These are phyloP conservation scores for Beverwykella pulmonaria DNA, from an alignment of 495 filamentous ascomycete genomes.

Conservation along the genomic window DNA sequence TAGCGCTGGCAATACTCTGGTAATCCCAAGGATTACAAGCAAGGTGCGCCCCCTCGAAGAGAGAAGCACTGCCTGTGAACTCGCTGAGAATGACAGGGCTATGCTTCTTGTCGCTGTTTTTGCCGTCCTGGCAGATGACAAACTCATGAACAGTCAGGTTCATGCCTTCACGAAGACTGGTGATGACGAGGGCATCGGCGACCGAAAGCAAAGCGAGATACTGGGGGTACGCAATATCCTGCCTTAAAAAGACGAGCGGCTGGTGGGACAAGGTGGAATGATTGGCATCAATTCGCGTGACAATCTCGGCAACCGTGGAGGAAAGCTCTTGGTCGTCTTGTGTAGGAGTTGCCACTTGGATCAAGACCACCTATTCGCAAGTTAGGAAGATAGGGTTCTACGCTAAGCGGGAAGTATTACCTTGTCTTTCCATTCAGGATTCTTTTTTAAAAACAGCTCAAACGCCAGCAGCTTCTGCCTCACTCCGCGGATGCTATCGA, in stretches of 20 bases:
- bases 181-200: constrained; percentile 89
- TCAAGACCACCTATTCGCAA: constrained; percentile 66
- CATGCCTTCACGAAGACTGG: constrained; percentile 92
- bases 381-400: neutral
- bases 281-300: constrained; percentile 85
- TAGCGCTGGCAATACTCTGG: constrained; percentile 77
- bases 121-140: constrained; percentile 90
- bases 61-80: constrained; percentile 85
- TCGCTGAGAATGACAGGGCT: constrained; percentile 89
- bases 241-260: constrained; percentile 90
- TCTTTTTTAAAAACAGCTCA: constrained; percentile 89
- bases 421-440: constrained; percentile 84
- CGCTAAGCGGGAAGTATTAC: constrained; percentile 41
- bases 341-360: constrained; percentile 89
- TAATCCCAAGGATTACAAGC: constrained; percentile 95
- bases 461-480: constrained; percentile 89
- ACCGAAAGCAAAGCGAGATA: constrained; percentile 86
- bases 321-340: constrained; percentile 84
- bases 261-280: constrained; percentile 87
- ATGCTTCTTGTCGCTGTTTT: constrained; percentile 69
- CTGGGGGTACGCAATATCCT: constrained; percentile 86
- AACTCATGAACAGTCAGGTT: constrained; percentile 92
- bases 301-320: constrained; percentile 85
- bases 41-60: constrained; percentile 76
- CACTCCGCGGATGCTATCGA: constrained; percentile 87